These are phyloP conservation scores for Ramularia collo-cygni DNA, from an alignment of 2,329 filamentous ascomycete genomes.

Conservation along the genomic window DNA sequence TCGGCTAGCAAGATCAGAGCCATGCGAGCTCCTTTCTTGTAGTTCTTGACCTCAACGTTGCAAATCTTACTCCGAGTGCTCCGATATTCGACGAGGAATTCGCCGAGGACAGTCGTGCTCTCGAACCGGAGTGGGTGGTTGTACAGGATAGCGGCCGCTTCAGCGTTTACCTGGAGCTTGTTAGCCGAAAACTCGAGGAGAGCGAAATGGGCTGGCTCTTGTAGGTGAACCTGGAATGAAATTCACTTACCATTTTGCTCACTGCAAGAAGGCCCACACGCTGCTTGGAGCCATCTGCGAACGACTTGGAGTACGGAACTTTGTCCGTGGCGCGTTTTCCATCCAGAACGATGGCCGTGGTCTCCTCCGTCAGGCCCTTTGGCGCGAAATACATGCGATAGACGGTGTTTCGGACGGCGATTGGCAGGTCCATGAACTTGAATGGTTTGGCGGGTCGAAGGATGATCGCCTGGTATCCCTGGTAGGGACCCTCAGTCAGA, in stretches of 20 bases:
- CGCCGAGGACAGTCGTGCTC: constrained; percentile 24
- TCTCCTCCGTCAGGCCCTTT: constrained; percentile 15
- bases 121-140: constrained; percentile 27
- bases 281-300: constrained; percentile 25
- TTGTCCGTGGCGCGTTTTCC: constrained; percentile 25
- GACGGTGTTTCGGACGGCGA: constrained; percentile 26
- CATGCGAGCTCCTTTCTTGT: constrained; percentile 25
- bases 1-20: constrained; percentile 29
- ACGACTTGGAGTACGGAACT: constrained; percentile 27
- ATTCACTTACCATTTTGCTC: constrained; percentile 26
- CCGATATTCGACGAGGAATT: constrained; percentile 28
- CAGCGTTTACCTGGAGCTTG: constrained; percentile 21
- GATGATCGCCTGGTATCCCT: constrained; percentile 31
- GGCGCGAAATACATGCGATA: constrained; percentile 27
- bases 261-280: constrained; percentile 28
- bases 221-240: not conserved
- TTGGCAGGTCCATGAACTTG: no score
- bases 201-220: not conserved
- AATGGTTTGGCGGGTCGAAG: constrained; percentile 29
- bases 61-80: constrained; percentile 18
- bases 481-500: constrained; percentile 26
- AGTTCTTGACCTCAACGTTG: constrained; percentile 25
- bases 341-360: constrained; percentile 25
- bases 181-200: no score
- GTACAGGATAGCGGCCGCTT: constrained; percentile 29